Conservation (phyloP, 768 basidiomycete genomes). For the Cantharellus anzutake region DNA sequence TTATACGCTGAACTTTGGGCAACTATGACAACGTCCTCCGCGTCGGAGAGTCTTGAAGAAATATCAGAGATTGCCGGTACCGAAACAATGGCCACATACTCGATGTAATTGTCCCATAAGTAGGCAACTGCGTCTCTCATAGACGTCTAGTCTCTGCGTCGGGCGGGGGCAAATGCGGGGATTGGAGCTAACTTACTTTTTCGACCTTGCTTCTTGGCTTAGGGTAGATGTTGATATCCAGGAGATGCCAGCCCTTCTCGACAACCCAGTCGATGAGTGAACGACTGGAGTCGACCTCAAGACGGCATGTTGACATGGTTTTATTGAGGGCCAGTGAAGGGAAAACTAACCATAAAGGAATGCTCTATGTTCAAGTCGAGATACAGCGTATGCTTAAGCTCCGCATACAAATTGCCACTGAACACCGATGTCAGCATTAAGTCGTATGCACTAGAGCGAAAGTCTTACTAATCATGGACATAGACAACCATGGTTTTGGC, state of each 20-base stretch:
- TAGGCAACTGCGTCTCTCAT: constrained; percentile 45
- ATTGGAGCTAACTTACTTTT: no score
- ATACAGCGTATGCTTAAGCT: constrained; percentile 51
- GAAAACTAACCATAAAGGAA: constrained; percentile 52
- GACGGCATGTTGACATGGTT: no score
- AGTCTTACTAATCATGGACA: constrained; percentile 81
- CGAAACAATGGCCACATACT: constrained; percentile 29
- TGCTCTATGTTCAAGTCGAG: constrained; percentile 63
- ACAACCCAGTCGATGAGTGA: constrained; percentile 61
- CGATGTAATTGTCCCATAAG: constrained; percentile 92
- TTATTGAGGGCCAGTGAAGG: no score
- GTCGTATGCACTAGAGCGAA: neutral
- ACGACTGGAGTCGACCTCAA: constrained; percentile 70
- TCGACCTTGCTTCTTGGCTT: no score
- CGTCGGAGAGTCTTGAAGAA: constrained; percentile 41
- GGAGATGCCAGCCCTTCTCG: constrained; percentile 42
- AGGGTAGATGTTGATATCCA: constrained; percentile 65
- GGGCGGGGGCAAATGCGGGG: neutral
- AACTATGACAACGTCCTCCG: constrained; percentile 56
- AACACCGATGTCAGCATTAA: neutral
- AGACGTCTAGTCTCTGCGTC: neutral
- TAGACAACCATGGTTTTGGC: constrained; percentile 68
- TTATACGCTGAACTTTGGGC: constrained; percentile 77
- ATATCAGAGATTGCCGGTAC: no score
- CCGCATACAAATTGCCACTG: constrained; percentile 77